Conservation (phyloP, 2,329 filamentous ascomycete genomes). For the Aureobasidium leucospermi region DNA sequence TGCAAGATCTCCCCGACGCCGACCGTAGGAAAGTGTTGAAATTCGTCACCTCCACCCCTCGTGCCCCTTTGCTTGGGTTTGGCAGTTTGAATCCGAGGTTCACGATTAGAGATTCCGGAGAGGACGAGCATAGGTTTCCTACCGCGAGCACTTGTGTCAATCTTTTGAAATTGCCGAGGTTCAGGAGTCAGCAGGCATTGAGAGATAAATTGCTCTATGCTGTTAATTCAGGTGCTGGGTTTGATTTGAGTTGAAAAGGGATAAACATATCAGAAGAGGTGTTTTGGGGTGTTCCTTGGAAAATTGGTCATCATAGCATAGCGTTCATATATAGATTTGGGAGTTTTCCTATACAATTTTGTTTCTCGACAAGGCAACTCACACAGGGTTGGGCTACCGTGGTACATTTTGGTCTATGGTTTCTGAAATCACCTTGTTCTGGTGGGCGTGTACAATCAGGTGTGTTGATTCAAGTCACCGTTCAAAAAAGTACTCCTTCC, state of each 20-base stretch:
- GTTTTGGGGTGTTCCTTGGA: no score
- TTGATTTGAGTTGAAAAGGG: slow-evolving; percentile 63
- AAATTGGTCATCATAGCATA: no score
- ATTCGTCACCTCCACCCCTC: slow-evolving; percentile 89
- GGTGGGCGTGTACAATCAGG: no score
- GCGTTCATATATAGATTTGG: no score
- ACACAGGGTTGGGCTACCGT: no score
- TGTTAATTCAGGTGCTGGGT: slow-evolving; percentile 81
- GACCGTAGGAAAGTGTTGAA: slow-evolving; percentile 83
- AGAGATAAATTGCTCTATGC: slow-evolving; percentile 83
- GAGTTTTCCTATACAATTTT: no score
- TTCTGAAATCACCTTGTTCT: no score
- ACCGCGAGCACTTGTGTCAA: slow-evolving; percentile 97
- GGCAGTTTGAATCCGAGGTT: slow-evolving; percentile 77
- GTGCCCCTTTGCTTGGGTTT: slow-evolving; percentile 85
- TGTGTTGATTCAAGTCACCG: no score
- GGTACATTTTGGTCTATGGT: no score
- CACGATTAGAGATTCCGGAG: slow-evolving; percentile 77
- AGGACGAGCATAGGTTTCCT: slow-evolving; percentile 69
- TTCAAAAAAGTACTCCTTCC: no score
- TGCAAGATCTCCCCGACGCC: slow-evolving; percentile 65
- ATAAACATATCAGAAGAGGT: no score
- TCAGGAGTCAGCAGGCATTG: slow-evolving; percentile 57
- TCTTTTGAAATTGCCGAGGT: slow-evolving; percentile 82
- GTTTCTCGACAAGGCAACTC: no score